phyloP scores from a whole-genome alignment of 768 basidiomycete species.

The Termitomyces sp. region DNA sequence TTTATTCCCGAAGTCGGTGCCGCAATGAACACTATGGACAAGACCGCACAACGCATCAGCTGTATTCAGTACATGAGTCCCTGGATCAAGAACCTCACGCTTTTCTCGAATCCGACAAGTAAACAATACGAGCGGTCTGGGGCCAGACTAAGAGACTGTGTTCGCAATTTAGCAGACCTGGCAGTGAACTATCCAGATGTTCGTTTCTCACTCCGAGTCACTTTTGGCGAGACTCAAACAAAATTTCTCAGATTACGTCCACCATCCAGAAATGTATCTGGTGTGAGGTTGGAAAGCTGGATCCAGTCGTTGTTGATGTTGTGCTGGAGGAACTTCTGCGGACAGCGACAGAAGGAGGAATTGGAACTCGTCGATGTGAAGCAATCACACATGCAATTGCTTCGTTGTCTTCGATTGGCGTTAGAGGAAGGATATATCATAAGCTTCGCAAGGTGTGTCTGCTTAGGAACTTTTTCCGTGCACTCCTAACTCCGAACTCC shows the following conservation, averaged over 20 bases:
- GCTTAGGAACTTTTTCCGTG: background rate
- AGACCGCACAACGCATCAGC: slow-evolving; percentile 52
- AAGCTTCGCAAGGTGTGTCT: slow-evolving; percentile 68
- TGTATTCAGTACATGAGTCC: slow-evolving; percentile 82
- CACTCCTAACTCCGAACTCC: background rate
- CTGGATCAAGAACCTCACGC: slow-evolving; percentile 78
- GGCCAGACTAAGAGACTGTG: slow-evolving; percentile 71
- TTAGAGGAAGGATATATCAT: slow-evolving; percentile 72
- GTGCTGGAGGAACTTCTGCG: slow-evolving; percentile 78
- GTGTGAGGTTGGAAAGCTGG: slow-evolving; percentile 68
- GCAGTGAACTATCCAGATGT: slow-evolving; percentile 74
- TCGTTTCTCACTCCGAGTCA: slow-evolving; percentile 5
- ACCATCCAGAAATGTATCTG: slow-evolving; percentile 73
- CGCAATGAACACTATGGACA: slow-evolving; percentile 50
- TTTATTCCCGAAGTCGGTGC: slow-evolving; percentile 82
- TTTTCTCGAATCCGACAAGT: slow-evolving; percentile 64
- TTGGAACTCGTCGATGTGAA: slow-evolving; percentile 72
- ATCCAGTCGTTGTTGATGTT: slow-evolving; percentile 59
- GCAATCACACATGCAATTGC: slow-evolving; percentile 68
- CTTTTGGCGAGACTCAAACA: slow-evolving; percentile 3
- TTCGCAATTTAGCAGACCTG: slow-evolving; percentile 73
- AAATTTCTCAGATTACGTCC: slow-evolving; percentile 44
- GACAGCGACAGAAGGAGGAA: slow-evolving; percentile 77
- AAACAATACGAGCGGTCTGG: slow-evolving; percentile 67
- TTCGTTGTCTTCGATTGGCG: slow-evolving; percentile 66